Percentiles rank a stretch among this genome's conserved stretches.
Conservation (phyloP, 225 moss, liverwort and hornwort species). For the Bryoerythrophyllum caledonicum region DNA sequence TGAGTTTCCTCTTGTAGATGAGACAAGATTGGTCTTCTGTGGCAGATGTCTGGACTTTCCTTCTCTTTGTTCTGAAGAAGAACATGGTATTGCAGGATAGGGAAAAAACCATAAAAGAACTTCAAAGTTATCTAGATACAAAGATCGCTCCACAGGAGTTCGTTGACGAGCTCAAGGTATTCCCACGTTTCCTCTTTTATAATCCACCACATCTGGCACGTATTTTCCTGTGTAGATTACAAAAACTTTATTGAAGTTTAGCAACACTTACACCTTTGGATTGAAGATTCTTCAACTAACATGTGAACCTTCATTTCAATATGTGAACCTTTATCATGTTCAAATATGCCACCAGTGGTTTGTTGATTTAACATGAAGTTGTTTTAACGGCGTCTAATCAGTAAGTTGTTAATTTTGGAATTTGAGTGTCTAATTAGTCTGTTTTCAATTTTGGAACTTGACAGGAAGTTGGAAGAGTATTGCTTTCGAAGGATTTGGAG, state of each 20-base stretch:
- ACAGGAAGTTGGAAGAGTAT: slow-evolving; percentile 60
- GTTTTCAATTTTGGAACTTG: not conserved
- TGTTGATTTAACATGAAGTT: not conserved
- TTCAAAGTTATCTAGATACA: slow-evolving; percentile 74
- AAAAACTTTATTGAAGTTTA: too few relatives aligned
- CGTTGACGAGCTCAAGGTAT: slow-evolving; percentile 80
- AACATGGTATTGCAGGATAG: slow-evolving; percentile 59
- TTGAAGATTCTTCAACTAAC: too few relatives aligned
- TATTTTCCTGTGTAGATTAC: too few relatives aligned
- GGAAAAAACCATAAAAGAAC: slow-evolving; percentile 64
- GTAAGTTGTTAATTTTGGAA: too few relatives aligned
- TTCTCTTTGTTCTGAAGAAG: not conserved
- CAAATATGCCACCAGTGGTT: too few relatives aligned
- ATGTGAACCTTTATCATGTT: too few relatives aligned
- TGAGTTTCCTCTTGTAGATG: slow-evolving; percentile 26
- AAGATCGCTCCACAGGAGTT: slow-evolving; percentile 85
- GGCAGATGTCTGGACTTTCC: not conserved
- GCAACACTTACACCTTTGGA: too few relatives aligned
- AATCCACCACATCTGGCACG: not conserved
- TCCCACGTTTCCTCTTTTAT: not conserved
- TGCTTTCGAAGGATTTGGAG: slow-evolving; percentile 52
- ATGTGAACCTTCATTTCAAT: too few relatives aligned
- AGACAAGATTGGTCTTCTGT: not conserved
- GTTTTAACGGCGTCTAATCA: not conserved
- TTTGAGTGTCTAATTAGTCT: not conserved